Percentiles rank a stretch among this genome's conserved stretches.
These are phyloP conservation scores for Lasiodiplodia sp. DNA, from an alignment of 2,329 filamentous ascomycete species.

Conservation along the genomic window DNA sequence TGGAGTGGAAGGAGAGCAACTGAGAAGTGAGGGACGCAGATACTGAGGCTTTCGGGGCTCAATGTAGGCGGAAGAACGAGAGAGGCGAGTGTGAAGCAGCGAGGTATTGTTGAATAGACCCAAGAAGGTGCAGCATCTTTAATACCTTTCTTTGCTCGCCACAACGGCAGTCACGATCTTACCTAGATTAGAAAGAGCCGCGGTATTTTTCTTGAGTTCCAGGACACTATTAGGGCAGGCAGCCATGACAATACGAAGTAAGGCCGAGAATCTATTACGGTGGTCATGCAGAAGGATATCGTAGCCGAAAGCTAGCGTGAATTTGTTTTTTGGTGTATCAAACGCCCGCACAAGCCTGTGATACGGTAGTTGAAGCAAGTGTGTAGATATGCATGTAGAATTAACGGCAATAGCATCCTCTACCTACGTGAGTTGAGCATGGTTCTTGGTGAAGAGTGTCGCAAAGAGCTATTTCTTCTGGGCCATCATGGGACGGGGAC, in stretches of 20 bases:
- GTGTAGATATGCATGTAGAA: too few relatives aligned
- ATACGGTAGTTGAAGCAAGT: too few relatives aligned
- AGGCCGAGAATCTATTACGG: conserved; percentile 2
- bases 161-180: background rate
- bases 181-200: conserved; percentile 9
- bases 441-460: too few relatives aligned
- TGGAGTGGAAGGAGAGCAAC: background rate
- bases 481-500: too few relatives aligned
- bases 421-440: too few relatives aligned
- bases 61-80: background rate
- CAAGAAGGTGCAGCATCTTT: background rate
- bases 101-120: background rate
- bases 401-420: too few relatives aligned
- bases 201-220: background rate
- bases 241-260: background rate
- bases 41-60: background rate
- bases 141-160: conserved; percentile 1
- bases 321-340: too few relatives aligned
- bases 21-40: background rate
- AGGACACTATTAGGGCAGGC: background rate
- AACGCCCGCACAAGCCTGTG: too few relatives aligned
- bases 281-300: background rate
- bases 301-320: too few relatives aligned
- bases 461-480: too few relatives aligned
- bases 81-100: background rate